phyloP scores from a whole-genome alignment of 2,329 filamentous ascomycete species.

The Spiromastix sp. region DNA sequence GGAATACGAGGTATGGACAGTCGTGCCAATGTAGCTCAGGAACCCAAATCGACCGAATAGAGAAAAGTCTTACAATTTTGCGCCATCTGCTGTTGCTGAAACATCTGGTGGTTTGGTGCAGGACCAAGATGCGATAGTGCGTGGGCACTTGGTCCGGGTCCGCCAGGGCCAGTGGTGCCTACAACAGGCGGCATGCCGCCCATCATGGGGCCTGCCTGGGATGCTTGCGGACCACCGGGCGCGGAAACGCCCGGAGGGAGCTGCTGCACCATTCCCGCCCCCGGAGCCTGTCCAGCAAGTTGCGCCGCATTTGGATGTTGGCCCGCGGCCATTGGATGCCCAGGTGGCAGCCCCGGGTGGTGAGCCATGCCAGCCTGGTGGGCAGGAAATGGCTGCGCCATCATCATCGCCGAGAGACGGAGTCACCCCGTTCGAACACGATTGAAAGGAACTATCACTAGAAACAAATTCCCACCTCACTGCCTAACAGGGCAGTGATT shows the following conservation, averaged over 20 bases:
- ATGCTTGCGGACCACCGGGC: constrained; percentile 48
- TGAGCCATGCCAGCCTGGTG: constrained; percentile 48
- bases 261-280: constrained; percentile 41
- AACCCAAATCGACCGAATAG: too few species aligned
- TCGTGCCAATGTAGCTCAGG: too few species aligned
- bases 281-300: constrained; percentile 39
- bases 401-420: constrained; percentile 39
- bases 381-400: constrained; percentile 46
- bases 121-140: constrained; percentile 51
- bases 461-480: too few species aligned
- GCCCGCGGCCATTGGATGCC: constrained; percentile 49
- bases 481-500: too few species aligned
- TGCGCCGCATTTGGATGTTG: constrained; percentile 48
- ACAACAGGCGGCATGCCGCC: constrained; percentile 50
- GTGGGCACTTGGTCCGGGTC: constrained; percentile 45
- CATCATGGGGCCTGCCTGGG: constrained; percentile 55
- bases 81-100: constrained; percentile 38
- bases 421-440: constrained; percentile 26
- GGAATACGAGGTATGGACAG: too few species aligned
- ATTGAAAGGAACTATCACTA: too few species aligned
- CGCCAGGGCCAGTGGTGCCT: constrained; percentile 40
- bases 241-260: constrained; percentile 53
- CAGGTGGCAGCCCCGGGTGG: constrained; percentile 48
- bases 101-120: constrained; percentile 40
- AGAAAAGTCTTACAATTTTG: constrained; percentile 34